Evolutionary conservation across 2,329 filamentous ascomycete genomes (phyloP), one percentile per base, ranked within the genome.

Genomic region (Apiospora saccharicola): DNA sequence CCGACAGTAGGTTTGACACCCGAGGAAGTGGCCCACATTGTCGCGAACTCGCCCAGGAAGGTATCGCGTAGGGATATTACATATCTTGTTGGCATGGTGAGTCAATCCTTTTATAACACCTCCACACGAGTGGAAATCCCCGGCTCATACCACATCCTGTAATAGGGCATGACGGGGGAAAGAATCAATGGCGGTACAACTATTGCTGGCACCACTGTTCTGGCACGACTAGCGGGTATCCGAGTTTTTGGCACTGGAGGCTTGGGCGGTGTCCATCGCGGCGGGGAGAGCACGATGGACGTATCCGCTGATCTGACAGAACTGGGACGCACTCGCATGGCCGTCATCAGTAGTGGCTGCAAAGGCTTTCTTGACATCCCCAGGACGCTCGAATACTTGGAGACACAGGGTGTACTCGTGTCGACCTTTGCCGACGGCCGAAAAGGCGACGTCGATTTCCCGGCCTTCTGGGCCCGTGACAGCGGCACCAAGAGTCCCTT

Each of bases 341-440:
- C 95, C 37, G 95, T 99, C 2, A 87, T 99, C 70, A 93, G 92
- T 81, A 94, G 93, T 75, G 96, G 96, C 19, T 97, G 94, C 84
- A 99, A 99, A 84, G 96, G 96, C 74, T 98, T 99, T 82, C 87
- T 99, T 49, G 96, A 99, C 80, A 95, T 98, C 73, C 91, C 93
- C 2, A 89, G 94, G 70, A 99, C 96, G 0, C 87, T 99, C 6
- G 96, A 99, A 84, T 88, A 87, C 76, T 85, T 92, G 26, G 90
- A 92, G 81, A 92, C 90, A 0, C 90, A 92, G 79, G 93, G 93
- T 13, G 95, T 94, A 30, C 88, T 92, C 49, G 95, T 98, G 0
- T 93, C 91, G 4, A 98, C 96, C 2, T 99, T 98, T 84, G 92
- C 94, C 34, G 94, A 97, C 82, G 94, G 93, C 0, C 89, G 94